Evolutionary conservation across 2,329 filamentous ascomycete species (phyloP).

Genomic region (Fonsecaea monophora): DNA sequence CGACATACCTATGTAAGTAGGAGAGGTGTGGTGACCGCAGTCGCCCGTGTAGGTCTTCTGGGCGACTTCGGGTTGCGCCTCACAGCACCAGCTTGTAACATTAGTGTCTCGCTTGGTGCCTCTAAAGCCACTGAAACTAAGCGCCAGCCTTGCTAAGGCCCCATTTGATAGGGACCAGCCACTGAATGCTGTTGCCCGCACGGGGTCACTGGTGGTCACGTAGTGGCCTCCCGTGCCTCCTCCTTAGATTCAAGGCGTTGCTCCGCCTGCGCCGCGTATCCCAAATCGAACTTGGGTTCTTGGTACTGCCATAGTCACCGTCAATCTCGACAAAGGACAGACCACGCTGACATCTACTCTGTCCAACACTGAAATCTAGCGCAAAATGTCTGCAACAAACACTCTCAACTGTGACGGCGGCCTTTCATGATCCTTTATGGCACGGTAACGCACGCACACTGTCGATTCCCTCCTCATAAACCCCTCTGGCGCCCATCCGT

Average conservation of each 20-base stretch:
- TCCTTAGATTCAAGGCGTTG: conserved; percentile 11
- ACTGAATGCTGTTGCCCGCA: conserved; percentile 11
- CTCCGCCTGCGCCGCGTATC: conserved; percentile 27
- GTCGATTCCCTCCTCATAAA: conserved; percentile 16
- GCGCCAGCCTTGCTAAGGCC: conserved; percentile 10
- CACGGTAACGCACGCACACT: conserved; percentile 20
- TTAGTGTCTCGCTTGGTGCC: conserved; percentile 24
- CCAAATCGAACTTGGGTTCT: conserved; percentile 6
- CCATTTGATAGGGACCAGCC: conserved; percentile 14
- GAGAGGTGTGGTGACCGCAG: not conserved
- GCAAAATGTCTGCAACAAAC: conserved; percentile 15
- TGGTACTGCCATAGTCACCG: conserved; percentile 18
- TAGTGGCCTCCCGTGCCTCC: not conserved
- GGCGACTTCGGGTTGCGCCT: conserved; percentile 4
- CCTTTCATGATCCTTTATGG: conserved; percentile 17
- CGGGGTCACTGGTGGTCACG: not conserved
- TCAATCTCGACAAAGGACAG: conserved; percentile 6
- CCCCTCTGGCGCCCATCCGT: conserved; percentile 23
- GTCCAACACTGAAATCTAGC: not conserved
- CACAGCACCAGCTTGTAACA: conserved; percentile 21
- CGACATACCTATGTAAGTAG: not conserved
- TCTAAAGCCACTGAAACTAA: conserved; percentile 9
- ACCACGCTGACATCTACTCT: conserved; percentile 23
- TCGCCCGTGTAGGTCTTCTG: not conserved
- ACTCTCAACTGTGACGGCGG: conserved; percentile 16